Percentiles rank a stretch among this genome's conserved stretches.
phyloP scores from a whole-genome alignment of 495 filamentous ascomycete genomes.

The Penicillium parvum region DNA sequence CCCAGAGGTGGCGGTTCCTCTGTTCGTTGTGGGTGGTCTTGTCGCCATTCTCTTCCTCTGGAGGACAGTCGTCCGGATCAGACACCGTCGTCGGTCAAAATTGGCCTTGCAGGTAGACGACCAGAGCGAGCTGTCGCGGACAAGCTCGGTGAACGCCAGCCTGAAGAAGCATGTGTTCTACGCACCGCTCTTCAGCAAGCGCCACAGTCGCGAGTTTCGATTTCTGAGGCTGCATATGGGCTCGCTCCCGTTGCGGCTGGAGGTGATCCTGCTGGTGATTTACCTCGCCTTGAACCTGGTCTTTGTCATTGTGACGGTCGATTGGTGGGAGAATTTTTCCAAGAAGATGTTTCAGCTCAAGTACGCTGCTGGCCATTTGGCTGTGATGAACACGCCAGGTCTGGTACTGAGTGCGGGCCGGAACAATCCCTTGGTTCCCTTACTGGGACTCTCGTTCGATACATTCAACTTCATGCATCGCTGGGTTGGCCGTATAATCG shows the following conservation, averaged over 20 bases:
- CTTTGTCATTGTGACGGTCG: constrained; percentile 36
- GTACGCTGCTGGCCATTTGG: constrained; percentile 37
- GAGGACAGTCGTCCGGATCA: constrained; percentile 22
- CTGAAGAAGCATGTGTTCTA: constrained; percentile 42
- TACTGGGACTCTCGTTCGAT: constrained; percentile 39
- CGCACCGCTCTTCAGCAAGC: constrained; percentile 33
- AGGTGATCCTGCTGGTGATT: constrained; percentile 25
- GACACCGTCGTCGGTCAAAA: constrained; percentile 25
- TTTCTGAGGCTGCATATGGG: constrained; percentile 37
- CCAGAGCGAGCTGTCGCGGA: constrained; percentile 21
- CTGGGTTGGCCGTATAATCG: constrained; percentile 40
- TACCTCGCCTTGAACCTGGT: constrained; percentile 35
- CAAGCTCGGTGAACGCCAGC: constrained; percentile 15
- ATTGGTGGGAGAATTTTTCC: constrained; percentile 35
- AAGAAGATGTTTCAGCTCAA: constrained; percentile 37
- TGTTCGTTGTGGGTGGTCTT: constrained; percentile 29
- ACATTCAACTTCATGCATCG: constrained; percentile 46
- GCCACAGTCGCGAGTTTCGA: constrained; percentile 40
- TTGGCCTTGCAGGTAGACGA: constrained; percentile 16
- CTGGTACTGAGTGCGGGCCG: constrained; percentile 39
- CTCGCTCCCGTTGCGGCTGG: constrained; percentile 35
- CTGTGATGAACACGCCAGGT: constrained; percentile 40
- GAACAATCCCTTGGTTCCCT: constrained; percentile 38
- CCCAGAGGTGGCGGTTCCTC: constrained; percentile 31
- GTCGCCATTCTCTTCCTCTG: constrained; percentile 25